Evolutionary conservation across 441 rosid species (phyloP).

Genomic region (Pelargonium cotyledonis): DNA sequence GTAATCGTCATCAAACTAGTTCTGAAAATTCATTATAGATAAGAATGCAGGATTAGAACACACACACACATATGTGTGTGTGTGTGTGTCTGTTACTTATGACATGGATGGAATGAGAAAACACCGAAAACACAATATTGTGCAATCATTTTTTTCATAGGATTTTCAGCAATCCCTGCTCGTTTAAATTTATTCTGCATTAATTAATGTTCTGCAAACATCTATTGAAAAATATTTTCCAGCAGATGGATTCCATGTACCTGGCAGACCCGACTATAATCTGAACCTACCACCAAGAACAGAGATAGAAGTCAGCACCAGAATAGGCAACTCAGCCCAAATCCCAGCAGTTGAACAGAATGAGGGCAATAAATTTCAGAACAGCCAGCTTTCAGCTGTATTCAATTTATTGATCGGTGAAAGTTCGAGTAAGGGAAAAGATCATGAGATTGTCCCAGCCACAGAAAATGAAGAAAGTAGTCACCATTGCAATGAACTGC

Average conservation of each 20-base stretch:
- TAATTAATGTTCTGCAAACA: conserved; percentile 9
- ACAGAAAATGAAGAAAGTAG: conserved; percentile 22
- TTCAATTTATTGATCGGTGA: conserved; percentile 12
- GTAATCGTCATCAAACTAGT: too few relatives aligned
- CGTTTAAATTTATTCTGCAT: background rate
- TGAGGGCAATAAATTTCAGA: conserved; percentile 25
- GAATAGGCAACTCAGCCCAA: conserved; percentile 26
- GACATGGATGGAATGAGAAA: too few relatives aligned
- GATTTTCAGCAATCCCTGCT: background rate
- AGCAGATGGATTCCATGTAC: conserved; percentile 49
- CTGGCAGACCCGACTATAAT: conserved; percentile 34
- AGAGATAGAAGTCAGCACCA: conserved; percentile 34
- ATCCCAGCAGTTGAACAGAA: conserved; percentile 33
- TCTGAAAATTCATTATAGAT: too few relatives aligned
- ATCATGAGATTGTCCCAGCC: conserved; percentile 21
- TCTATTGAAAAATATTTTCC: conserved; percentile 13
- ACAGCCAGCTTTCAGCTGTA: conserved; percentile 14
- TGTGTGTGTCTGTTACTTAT: too few relatives aligned
- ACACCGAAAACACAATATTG: background rate
- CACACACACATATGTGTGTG: too few relatives aligned
- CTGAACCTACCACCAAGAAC: conserved; percentile 40
- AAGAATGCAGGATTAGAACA: too few relatives aligned
- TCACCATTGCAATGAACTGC: conserved; percentile 25
- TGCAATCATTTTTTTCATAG: background rate
- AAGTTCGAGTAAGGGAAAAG: conserved; percentile 27